phyloP scores from a whole-genome alignment of 345 rosid species.

The Rhodomyrtus tomentosa region DNA sequence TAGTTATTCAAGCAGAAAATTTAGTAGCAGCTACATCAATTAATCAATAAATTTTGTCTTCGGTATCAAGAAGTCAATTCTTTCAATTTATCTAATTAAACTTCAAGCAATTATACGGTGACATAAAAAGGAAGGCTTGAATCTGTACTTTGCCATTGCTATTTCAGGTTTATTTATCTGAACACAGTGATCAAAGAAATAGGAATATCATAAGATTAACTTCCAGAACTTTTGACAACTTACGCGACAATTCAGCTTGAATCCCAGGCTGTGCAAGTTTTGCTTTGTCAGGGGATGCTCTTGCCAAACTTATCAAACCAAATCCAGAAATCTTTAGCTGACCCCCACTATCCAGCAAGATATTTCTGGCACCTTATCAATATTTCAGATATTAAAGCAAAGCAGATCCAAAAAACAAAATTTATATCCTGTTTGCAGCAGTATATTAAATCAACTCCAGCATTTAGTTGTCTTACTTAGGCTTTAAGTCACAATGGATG shows the following conservation, averaged over 20 bases:
- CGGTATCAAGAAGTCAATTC: neutral
- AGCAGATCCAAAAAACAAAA: neutral
- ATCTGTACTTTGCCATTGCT: neutral
- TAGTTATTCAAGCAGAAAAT: neutral
- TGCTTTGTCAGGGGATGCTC: slow-evolving; percentile 47
- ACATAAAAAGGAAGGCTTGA: neutral
- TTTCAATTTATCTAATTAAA: neutral
- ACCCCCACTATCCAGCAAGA: slow-evolving; percentile 93
- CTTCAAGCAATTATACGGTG: neutral
- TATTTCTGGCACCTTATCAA: slow-evolving; percentile 99
- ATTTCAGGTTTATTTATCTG: neutral
- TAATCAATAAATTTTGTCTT: neutral
- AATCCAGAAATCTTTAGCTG: slow-evolving; percentile 81
- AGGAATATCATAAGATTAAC: neutral
- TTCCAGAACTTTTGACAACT: slow-evolving; percentile 5
- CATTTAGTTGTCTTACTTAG: slow-evolving; percentile 76
- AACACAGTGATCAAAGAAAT: neutral
- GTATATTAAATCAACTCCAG: slow-evolving; percentile 19
- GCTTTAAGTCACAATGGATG: slow-evolving; percentile 84
- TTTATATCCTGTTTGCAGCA: neutral
- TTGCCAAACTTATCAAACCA: slow-evolving; percentile 55
- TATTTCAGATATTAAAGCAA: slow-evolving; percentile 68
- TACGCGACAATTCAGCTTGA: slow-evolving; percentile 47
- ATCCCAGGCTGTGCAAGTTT: slow-evolving; percentile 31
- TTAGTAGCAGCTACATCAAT: neutral